Evolutionary conservation across 805 yeast species (phyloP), one percentile per base, ranked within the genome.

Genomic region (Saturnispora galanensis): DNA sequence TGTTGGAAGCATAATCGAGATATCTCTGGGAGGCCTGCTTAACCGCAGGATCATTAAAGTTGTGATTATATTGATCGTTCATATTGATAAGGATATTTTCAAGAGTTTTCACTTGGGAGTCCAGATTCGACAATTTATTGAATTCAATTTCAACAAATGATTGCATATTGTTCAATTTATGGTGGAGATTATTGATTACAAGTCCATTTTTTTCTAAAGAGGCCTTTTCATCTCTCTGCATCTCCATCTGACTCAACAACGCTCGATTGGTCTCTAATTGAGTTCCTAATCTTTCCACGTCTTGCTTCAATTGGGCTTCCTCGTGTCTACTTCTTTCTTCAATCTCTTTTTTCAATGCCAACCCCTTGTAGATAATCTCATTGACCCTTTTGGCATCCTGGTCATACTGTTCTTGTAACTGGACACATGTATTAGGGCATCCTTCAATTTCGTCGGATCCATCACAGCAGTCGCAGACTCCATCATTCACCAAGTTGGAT

Each of bases 391-490:
- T n/a, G 3, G 38, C 45, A 7, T 31, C 13, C 16, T 51, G 51
- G 4, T 55, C 57, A 49, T 68, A 70, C 42, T 65, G 71, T 0
- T 54, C 55, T 18, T 68, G 66, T 44, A 83, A 73, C 47, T 73
- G 71, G 1, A 54, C 56, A 56, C 93, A 84, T 33, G 63, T 67
- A 51, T 75, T 67, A 4, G 76, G 73, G 58, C 95, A 87, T n/a
- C 68, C 69, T 4, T 42, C 40, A 43, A 64, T 60, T 60, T 93
- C 98, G 63, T 93, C 98, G 1, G 87, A 74, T 8, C 98, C 97
- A 64, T 93, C 98, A 63, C 98, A 93, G 62, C 98, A 93, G 59
- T 93, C 98, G 65, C 98, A 93, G 2, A 81, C 79, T 0, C 97
- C 97, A 63, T 93, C 98, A 54, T 81, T 78, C 13, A 93, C 84